Base-by-base conservation (phyloP, 2,329 filamentous ascomycete species). In the Alternaria sp. region DNA sequence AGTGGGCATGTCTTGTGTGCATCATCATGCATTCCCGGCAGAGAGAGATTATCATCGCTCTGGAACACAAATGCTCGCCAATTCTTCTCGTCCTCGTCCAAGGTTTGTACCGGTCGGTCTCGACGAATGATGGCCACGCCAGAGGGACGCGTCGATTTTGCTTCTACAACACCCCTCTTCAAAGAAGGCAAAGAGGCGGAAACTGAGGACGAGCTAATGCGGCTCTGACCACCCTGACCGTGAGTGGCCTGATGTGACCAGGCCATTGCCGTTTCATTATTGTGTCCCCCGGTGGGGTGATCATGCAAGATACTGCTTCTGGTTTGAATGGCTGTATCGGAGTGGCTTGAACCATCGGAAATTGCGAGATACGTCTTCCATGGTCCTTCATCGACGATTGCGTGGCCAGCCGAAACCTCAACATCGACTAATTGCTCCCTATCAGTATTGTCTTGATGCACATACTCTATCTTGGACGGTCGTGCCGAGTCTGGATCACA, bases 1-100 rank as follows among this genome's bases (percentile, higher is more conserved):
- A 51, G 14, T 28, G 48, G 23, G 33, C 17, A 31, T 28, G 51
- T 62, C 21, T 34, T 33, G 7, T 52, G 36, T 24, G 46, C 29
- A 41, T 46, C 33, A 54, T 40, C 50, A 37, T 55, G 33, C 24
- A 51, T 42, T 23, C 39, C 54, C 26, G 60, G 54, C 29, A 61
- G 55, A 21, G 56, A 46, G 36, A 45, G 28, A 36, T 31, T 42
- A 40, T 58, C 31, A 28, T 69, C 66, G 39, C 63, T 66, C 21
- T 67, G 71, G 42, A 77, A 71, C 26, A 75, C 71, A 41, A 77
- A 75, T 11, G 53, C 66, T 62, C 60, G 72, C 76, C 77, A 78
- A 33, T 74, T 53, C 48, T 58, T 56, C 48, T 76, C 74, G 39
- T 68, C 63, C 11, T 65, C 58, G 29, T 66, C 50, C 31, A 54